Evolutionary conservation across 257 asterid species (phyloP), one percentile per base, ranked within the genome.

Genomic region (Leonotis leonurus): DNA sequence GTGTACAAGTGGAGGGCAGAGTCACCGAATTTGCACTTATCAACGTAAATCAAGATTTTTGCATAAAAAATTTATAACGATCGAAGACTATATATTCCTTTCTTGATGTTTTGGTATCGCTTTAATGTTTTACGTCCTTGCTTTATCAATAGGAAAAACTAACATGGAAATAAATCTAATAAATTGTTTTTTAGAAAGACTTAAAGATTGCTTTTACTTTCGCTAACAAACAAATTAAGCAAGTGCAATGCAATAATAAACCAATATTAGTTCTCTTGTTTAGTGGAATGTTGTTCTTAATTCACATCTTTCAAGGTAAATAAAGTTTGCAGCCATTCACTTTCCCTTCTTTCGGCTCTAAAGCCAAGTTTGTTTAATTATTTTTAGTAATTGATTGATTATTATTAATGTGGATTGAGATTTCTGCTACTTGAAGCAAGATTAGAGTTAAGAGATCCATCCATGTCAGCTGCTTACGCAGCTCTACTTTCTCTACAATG

Each of bases 331-430:
- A 37, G 13, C 50, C 59, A n/a, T 1, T 1, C 21, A 22, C 3
- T 40, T 53, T 33, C 20, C 56, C 5, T 33, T 50, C 81, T 81
- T 78, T 81, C 74, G 83, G 81, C 82, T 53, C 62, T 64, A 71
- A 68, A 69, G 60, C 45, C 25, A 18, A 25, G 7, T 21, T 3
- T 17, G 25, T 3, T 41, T 21, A 5, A 2, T 46, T 32, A 14
- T 3, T 26, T 26, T 27, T 30, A 54, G 4, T 32, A 10, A 56
- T 21, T 56, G n/a, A n/a, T n/a, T n/a, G n/a, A n/a, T n/a, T n/a
- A n/a, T n/a, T n/a, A n/a, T n/a, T n/a, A n/a, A n/a, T n/a, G n/a
- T n/a, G n/a, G n/a, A n/a, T n/a, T n/a, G n/a, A n/a, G n/a, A 39
- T 39, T 7, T 12, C 17, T 39, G 44, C 11, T 11, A 39, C 44